Percentiles rank a stretch among this genome's conserved stretches.
These are phyloP conservation scores for Rhodotorula kratochvilovae DNA, from an alignment of 768 basidiomycete species.

Conservation along the genomic window DNA sequence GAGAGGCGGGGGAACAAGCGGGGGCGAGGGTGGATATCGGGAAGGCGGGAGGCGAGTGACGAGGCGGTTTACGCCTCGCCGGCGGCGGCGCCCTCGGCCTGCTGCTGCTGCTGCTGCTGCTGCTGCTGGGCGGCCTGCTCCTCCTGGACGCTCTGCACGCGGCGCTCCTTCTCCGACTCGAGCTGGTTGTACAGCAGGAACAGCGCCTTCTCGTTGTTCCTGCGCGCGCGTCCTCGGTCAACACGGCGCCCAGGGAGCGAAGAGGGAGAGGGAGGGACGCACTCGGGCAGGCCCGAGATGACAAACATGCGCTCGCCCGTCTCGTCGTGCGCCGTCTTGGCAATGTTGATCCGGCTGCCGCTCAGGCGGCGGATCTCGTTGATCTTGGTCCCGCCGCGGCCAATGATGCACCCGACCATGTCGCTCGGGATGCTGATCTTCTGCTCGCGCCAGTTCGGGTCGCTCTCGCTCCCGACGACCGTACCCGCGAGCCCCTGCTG, in stretches of 20 bases:
- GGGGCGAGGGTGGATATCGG: too few relatives aligned
- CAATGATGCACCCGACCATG: slow-evolving; percentile 97
- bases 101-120: slow-evolving; percentile 10
- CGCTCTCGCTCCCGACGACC: slow-evolving; percentile 40
- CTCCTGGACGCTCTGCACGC: slow-evolving; percentile 39
- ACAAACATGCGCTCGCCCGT: slow-evolving; percentile 99
- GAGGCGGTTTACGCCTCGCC: neutral
- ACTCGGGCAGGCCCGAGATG: slow-evolving; percentile 77
- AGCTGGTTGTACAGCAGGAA: slow-evolving; percentile 95
- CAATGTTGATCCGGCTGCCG: slow-evolving; percentile 96
- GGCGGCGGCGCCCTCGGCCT: slow-evolving; percentile 1
- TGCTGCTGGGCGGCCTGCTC: slow-evolving; percentile 15
- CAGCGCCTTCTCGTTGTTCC: slow-evolving; percentile 90
- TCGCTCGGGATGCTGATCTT: slow-evolving; percentile 99
- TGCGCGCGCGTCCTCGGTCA: neutral
- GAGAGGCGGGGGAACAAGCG: too few relatives aligned
- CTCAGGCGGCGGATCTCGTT: slow-evolving; percentile 97
- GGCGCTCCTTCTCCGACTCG: slow-evolving; percentile 53
- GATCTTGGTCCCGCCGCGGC: slow-evolving; percentile 94
- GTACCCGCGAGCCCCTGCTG: slow-evolving; percentile 18
- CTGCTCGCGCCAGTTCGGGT: slow-evolving; percentile 85
- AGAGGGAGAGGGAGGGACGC: slow-evolving; percentile 4
- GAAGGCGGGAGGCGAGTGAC: too few relatives aligned
- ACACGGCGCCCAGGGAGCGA: neutral
- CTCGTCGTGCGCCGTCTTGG: slow-evolving; percentile 98